A percentile compares a stretch with the other conserved stretches of the same genome.
Conservation (phyloP, 805 yeast genomes). For the Metschnikowia drakensbergensis region DNA sequence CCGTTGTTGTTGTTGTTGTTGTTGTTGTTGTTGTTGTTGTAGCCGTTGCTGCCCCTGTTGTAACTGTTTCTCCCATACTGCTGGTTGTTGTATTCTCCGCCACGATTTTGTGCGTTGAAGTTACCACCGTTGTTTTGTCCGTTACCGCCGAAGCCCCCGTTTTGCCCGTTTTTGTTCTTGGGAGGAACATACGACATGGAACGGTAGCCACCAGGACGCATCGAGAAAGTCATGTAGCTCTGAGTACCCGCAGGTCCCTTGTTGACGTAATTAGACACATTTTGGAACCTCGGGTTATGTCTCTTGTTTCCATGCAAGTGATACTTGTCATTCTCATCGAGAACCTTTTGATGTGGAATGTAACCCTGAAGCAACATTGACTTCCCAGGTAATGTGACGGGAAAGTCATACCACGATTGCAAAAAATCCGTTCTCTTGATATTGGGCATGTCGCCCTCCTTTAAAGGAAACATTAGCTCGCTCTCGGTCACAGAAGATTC, state of each 20-base stretch:
- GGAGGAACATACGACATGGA: slow-evolving; percentile 17
- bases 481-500: slow-evolving; percentile 34
- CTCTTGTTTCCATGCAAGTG: slow-evolving; percentile 46
- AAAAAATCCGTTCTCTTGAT: slow-evolving; percentile 39
- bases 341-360: slow-evolving; percentile 55
- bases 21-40: slow-evolving; percentile 3
- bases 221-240: slow-evolving; percentile 26
- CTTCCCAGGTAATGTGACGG: slow-evolving; percentile 59
- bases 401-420: slow-evolving; percentile 55
- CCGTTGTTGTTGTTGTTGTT: not conserved
- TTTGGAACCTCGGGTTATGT: slow-evolving; percentile 14
- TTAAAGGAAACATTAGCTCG: slow-evolving; percentile 43
- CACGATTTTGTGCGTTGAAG: slow-evolving; percentile 3
- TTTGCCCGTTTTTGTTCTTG: slow-evolving; percentile 9
- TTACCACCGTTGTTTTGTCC: slow-evolving; percentile 2
- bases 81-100: slow-evolving; percentile 1
- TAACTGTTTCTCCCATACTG: slow-evolving; percentile 3
- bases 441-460: slow-evolving; percentile 44
- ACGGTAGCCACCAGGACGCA: slow-evolving; percentile 41
- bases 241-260: slow-evolving; percentile 39
- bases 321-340: slow-evolving; percentile 68
- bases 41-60: slow-evolving; percentile 1
- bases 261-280: slow-evolving; percentile 31
- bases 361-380: slow-evolving; percentile 83
- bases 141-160: slow-evolving; percentile 14